Evolutionary conservation across 169 alveolate species (phyloP).

Genomic region (Miamiensis avidus): DNA sequence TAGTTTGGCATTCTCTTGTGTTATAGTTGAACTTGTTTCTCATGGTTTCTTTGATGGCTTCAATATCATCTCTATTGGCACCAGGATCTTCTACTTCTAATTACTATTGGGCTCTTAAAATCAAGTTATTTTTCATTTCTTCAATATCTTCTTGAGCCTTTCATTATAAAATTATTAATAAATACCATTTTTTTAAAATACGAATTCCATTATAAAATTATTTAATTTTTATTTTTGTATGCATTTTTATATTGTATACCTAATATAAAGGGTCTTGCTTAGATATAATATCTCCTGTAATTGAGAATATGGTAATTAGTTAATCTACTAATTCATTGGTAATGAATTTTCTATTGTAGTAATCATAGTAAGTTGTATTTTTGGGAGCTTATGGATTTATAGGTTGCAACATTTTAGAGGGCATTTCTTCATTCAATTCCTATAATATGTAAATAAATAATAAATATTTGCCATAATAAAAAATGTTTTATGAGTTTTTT

Average conservation of each 20-base stretch:
- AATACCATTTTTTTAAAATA: too few species aligned
- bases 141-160: conserved; percentile 58
- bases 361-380: conserved; percentile 80
- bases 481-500: background rate
- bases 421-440: conserved; percentile 75
- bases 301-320: conserved; percentile 72
- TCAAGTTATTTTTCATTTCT: conserved; percentile 82
- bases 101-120: conserved; percentile 65
- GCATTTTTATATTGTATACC: background rate
- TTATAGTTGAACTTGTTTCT: conserved; percentile 90
- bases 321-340: conserved; percentile 86
- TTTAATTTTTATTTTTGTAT: too few species aligned
- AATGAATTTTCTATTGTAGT: conserved; percentile 73
- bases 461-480: conserved; percentile 4
- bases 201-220: background rate
- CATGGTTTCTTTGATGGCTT: conserved; percentile 77
- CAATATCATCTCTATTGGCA: conserved; percentile 64
- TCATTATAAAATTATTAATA: too few species aligned
- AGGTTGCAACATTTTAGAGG: conserved; percentile 77
- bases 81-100: conserved; percentile 59
- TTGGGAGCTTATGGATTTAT: conserved; percentile 89
- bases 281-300: conserved; percentile 72
- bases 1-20: conserved; percentile 90
- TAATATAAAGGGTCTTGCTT: conserved; percentile 31
- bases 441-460: conserved; percentile 51